phyloP scores from a whole-genome alignment of 345 rosid species.

The Dipteronia sinensis region DNA sequence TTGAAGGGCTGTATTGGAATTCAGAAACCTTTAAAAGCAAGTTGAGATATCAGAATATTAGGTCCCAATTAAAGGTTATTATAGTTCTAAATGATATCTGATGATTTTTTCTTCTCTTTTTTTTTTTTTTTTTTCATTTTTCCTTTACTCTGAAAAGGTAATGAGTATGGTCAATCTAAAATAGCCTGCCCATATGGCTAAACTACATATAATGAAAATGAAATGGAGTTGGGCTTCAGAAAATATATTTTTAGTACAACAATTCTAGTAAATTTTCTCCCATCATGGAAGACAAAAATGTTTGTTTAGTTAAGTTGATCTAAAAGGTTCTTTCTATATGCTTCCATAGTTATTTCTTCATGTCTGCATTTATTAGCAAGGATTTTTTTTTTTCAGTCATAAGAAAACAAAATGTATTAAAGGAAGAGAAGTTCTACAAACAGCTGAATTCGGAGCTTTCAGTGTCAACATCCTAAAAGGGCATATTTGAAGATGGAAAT shows the following conservation, averaged over 20 bases:
- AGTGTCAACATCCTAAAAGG: background rate
- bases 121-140: background rate
- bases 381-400: background rate
- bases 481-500: background rate
- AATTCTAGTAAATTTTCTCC: background rate
- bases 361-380: background rate
- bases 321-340: background rate
- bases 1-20: background rate
- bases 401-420: background rate
- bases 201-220: background rate
- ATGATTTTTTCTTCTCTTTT: background rate
- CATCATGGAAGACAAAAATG: background rate
- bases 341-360: background rate
- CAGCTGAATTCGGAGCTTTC: background rate
- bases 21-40: background rate
- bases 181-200: background rate
- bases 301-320: background rate
- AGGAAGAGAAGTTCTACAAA: background rate
- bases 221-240: background rate
- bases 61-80: too few relatives aligned
- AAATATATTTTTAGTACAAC: background rate
- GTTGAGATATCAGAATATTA: background rate
- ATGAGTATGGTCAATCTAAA: background rate
- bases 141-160: background rate
- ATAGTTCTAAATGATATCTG: background rate